Base-by-base conservation (phyloP, 108 stramenopile species). In the Bacterosira constricta region DNA sequence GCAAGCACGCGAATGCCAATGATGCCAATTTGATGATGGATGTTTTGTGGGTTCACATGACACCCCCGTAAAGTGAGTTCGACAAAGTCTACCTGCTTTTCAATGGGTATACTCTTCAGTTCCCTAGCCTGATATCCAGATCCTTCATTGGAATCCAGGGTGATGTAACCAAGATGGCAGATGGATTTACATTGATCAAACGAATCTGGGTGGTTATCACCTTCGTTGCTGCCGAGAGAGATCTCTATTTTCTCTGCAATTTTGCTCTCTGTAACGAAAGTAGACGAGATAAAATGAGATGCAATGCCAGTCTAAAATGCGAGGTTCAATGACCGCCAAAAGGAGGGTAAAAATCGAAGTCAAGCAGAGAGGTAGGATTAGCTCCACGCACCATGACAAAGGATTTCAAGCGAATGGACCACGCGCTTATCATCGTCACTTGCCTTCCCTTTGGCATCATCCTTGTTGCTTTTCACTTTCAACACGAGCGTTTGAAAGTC, bases 1-100 rank as follows among this genome's bases (percentile, higher is more conserved):
- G 79, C 76, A 18, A 83, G 32, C 13, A 83, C 56, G 35, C 59
- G 56, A 3, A 86, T 45, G 1, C 76, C 83, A 0, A 79, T 56
- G 6, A 86, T 38, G 7, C 82, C 85, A 15, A 86, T 81, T 66
- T 86, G 85, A 13, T 81, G 64, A 62, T 73, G 32, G 3, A 37
- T 34, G 58, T 86, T 84, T 15, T 58, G 51, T 50, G 57, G 32
- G 51, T 82, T 84, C 17, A 55, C 35, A 18, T 69, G 69, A 31
- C 63, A 75, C 27, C 66, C 54, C 27, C 77, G 61, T 3, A 84
- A 26, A 7, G 71, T 35, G 29, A 86, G 68, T 18, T 79, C 71
- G 11, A 86, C 47, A 27, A 71, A 79, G 26, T 62, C 44, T 11
- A 64, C 80, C 21, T 49, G 44, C 20, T 71, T 56, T 37, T 77